Conservation (phyloP, 805 yeast species). For the Wickerhamiella domercqiae region DNA sequence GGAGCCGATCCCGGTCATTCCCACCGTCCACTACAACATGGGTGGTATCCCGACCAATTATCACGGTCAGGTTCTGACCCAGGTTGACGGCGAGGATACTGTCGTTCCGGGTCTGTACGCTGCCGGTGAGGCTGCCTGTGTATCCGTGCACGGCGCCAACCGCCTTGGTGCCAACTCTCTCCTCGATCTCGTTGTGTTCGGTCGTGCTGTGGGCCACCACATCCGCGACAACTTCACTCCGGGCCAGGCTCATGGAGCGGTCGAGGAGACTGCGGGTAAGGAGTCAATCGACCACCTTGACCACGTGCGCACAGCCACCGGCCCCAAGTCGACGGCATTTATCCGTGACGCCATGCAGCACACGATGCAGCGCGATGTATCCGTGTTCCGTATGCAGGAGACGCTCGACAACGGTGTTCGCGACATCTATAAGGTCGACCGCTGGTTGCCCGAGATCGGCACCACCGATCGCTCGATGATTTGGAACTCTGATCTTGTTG, state of each 20-base stretch:
- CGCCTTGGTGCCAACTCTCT: constrained; percentile 97
- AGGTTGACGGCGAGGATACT: constrained; percentile 75
- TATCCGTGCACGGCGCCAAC: constrained; percentile 98
- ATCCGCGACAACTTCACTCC: constrained; percentile 75
- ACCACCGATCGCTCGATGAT: constrained; percentile 95
- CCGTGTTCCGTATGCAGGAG: constrained; percentile 90
- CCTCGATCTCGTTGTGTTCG: constrained; percentile 91
- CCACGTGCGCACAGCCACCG: constrained; percentile 68
- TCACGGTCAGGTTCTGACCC: constrained; percentile 88
- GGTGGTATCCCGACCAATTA: constrained; percentile 99
- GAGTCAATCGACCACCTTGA: constrained; percentile 86
- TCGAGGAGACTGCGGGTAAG: constrained; percentile 38
- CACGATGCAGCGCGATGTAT: constrained; percentile 91
- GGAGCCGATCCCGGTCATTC: constrained; percentile 96
- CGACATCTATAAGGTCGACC: constrained; percentile 61
- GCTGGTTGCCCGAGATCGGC: constrained; percentile 55
- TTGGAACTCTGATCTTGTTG: constrained; percentile 96
- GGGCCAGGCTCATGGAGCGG: constrained; percentile 69
- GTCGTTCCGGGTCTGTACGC: constrained; percentile 88
- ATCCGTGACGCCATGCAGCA: constrained; percentile 88
- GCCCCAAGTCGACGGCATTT: constrained; percentile 69
- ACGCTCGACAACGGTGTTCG: constrained; percentile 83
- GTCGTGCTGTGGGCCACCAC: constrained; percentile 95
- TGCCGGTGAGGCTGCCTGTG: constrained; percentile 99
- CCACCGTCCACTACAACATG: constrained; percentile 98